Evolutionary conservation across 2,329 filamentous ascomycete genomes (phyloP).

Genomic region (Gliomastix tumulicola): DNA sequence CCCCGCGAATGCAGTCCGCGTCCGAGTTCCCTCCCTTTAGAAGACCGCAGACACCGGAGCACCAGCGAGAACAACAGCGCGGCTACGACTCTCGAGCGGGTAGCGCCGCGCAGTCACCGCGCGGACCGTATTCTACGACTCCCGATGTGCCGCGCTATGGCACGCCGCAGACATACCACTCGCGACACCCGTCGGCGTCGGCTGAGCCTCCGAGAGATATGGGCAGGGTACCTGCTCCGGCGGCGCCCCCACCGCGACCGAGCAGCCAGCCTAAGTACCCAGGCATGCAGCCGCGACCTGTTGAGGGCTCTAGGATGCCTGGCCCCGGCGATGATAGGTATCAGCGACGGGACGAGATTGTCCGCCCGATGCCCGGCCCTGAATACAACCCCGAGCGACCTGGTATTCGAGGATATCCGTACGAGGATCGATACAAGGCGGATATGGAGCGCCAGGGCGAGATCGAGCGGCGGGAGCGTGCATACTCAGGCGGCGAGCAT

Average conservation of each 20-base stretch:
- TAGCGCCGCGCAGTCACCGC: slow-evolving; percentile 39
- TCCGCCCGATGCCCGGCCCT: slow-evolving; percentile 22
- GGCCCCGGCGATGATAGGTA: slow-evolving; percentile 37
- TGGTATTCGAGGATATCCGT: slow-evolving; percentile 32
- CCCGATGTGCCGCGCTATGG: slow-evolving; percentile 53
- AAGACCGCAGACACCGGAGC: slow-evolving; percentile 68
- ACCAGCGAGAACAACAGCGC: slow-evolving; percentile 53
- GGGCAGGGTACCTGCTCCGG: slow-evolving; percentile 20
- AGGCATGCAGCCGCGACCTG: slow-evolving; percentile 33
- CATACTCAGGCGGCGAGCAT: slow-evolving; percentile 40
- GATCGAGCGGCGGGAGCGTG: slow-evolving; percentile 35
- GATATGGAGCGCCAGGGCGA: slow-evolving; percentile 41
- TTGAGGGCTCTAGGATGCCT: slow-evolving; percentile 36
- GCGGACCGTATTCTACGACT: slow-evolving; percentile 44
- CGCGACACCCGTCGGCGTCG: slow-evolving; percentile 39
- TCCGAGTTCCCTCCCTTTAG: slow-evolving; percentile 57
- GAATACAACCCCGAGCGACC: slow-evolving; percentile 49
- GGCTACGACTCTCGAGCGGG: slow-evolving; percentile 42
- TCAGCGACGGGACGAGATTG: slow-evolving; percentile 39
- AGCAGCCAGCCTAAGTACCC: slow-evolving; percentile 46
- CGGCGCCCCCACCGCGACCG: slow-evolving; percentile 37
- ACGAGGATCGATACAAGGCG: slow-evolving; percentile 46
- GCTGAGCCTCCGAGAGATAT: slow-evolving; percentile 36
- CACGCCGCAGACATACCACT: slow-evolving; percentile 48
- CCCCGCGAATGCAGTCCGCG: slow-evolving; percentile 46